Evolutionary conservation across 805 yeast species (phyloP).

Genomic region (Spathaspora passalidarum): DNA sequence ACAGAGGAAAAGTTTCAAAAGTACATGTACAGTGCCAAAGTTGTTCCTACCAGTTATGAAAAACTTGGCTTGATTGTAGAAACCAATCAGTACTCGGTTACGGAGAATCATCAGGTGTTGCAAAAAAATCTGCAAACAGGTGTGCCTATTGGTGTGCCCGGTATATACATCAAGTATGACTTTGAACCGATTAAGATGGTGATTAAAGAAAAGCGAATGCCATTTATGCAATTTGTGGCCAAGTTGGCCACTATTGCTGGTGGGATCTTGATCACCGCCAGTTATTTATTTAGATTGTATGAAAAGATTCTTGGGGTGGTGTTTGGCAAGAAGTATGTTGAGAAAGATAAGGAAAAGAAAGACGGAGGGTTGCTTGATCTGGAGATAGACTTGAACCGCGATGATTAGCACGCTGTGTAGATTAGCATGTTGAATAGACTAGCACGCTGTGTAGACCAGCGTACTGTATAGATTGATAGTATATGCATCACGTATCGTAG

Average conservation of each 20-base stretch:
- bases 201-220: constrained; percentile 66
- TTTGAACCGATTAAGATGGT: constrained; percentile 82
- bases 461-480: too few relatives aligned
- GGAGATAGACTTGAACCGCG: not conserved
- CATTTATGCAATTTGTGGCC: constrained; percentile 75
- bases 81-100: constrained; percentile 82
- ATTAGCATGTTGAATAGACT: not conserved
- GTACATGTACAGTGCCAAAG: constrained; percentile 66
- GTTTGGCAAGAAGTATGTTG: constrained; percentile 57
- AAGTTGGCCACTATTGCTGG: constrained; percentile 80
- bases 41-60: constrained; percentile 79
- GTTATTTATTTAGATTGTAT: constrained; percentile 57
- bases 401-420: constrained; percentile 1
- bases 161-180: constrained; percentile 78
- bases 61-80: constrained; percentile 69
- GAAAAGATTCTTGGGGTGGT: constrained; percentile 52
- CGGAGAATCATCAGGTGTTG: constrained; percentile 42
- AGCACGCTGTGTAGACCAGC: too few relatives aligned
- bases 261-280: constrained; percentile 68
- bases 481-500: too few relatives aligned
- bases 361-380: constrained; percentile 30
- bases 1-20: constrained; percentile 48
- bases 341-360: constrained; percentile 46
- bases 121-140: not conserved
- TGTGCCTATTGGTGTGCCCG: constrained; percentile 51